A percentile compares a stretch with the other conserved stretches of the same genome.
phyloP scores from a whole-genome alignment of 148 eudicot species.

The Spergularia bocconei region DNA sequence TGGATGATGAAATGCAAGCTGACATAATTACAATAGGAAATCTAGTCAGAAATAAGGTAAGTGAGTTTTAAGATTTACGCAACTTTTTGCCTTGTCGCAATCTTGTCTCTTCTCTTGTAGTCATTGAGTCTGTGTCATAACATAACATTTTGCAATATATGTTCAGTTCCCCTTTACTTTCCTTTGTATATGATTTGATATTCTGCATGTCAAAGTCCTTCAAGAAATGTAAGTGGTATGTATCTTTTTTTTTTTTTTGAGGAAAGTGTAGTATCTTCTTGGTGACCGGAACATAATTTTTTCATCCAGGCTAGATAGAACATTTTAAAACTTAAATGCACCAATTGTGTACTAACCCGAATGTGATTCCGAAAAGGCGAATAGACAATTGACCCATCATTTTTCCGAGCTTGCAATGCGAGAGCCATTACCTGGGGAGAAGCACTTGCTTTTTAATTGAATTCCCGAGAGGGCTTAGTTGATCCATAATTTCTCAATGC shows the following conservation, averaged over 20 bases:
- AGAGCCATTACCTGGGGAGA: no score
- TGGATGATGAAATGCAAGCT: slow-evolving; percentile 93
- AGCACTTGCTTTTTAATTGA: no score
- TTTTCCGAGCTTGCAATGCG: no score
- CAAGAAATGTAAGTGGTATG: not conserved
- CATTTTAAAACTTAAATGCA: no score
- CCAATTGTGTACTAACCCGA: no score
- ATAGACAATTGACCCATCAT: no score
- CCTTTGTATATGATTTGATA: not conserved
- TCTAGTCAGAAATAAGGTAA: slow-evolving; percentile 85
- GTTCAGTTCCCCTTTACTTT: not conserved
- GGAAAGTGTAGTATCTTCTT: not conserved
- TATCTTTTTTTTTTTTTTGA: no score
- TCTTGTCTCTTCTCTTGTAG: not conserved
- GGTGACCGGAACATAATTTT: not conserved
- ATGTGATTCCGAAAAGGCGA: no score
- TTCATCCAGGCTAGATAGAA: no score
- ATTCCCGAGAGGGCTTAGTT: no score
- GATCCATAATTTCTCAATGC: no score
- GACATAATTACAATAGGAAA: slow-evolving; percentile 85
- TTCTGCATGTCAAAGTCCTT: not conserved
- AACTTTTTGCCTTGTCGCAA: not conserved
- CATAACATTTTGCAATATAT: not conserved
- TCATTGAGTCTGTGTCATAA: not conserved
- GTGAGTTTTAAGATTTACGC: not conserved